phyloP scores from a whole-genome alignment of 768 basidiomycete species.

The Boletus insuetus region DNA sequence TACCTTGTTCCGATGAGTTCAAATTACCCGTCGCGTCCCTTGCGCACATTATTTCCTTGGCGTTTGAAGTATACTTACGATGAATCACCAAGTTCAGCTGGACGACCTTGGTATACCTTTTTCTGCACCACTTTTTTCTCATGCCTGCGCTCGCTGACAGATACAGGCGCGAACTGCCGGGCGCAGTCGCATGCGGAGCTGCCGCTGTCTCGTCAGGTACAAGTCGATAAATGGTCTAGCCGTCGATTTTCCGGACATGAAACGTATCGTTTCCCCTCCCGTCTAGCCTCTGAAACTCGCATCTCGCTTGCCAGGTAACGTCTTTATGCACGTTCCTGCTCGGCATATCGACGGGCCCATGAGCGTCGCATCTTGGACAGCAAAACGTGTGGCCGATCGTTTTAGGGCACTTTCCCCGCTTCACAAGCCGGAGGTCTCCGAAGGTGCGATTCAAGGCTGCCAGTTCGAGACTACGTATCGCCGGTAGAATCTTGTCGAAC shows the following conservation, averaged over 20 bases:
- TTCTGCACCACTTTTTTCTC: background rate
- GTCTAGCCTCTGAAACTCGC: constrained; percentile 3
- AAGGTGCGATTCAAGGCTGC: too few relatives aligned
- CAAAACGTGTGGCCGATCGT: background rate
- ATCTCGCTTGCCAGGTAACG: constrained; percentile 17
- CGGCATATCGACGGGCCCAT: background rate
- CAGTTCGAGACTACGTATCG: too few relatives aligned
- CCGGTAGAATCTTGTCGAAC: background rate
- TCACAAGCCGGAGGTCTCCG: background rate
- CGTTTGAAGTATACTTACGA: too few relatives aligned
- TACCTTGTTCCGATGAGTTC: background rate
- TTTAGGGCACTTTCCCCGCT: background rate
- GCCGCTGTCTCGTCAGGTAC: background rate
- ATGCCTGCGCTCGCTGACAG: background rate
- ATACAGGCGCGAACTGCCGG: background rate
- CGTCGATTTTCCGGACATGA: constrained; percentile 6
- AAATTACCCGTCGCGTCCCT: background rate
- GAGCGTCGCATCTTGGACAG: background rate
- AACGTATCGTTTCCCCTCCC: background rate
- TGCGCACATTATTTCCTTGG: background rate
- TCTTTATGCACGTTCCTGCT: background rate
- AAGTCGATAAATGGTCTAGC: background rate
- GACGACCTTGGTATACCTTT: background rate
- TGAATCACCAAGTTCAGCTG: too few relatives aligned
- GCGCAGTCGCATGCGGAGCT: background rate